Base-by-base conservation (phyloP, 208 protist species). In the Polymyxa betae region DNA sequence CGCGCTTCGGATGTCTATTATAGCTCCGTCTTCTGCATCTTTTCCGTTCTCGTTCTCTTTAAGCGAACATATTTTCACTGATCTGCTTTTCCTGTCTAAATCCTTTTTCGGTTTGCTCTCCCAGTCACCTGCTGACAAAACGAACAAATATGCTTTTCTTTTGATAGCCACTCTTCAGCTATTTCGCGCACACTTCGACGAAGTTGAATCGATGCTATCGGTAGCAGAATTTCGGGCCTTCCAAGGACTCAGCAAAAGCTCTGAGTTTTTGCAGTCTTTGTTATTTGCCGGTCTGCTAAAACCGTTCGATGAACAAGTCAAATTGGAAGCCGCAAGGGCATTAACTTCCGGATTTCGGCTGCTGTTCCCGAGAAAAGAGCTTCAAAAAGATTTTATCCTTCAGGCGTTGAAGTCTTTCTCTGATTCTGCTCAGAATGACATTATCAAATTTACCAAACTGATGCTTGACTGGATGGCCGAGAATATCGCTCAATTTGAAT, bases 71-170 rank as follows among this genome's bases (percentile, higher is more conserved):
- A 82, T 12, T 5, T 82, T 82, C n/a, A 35, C 10, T 43, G 72
- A 82, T 5, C 40, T 82, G 10, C n/a, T 82, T 82, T 16, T 20
- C n/a, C 72, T 82, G 35, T 82, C 72, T 16, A 82, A 82, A n/a
- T 5, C 24, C 24, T 60, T 60, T 60, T 60, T 60, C 24, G 49
- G 49, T 60, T 24, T 60, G 5, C 12, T 60, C 49, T 29, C 24
- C 49, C 24, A 5, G 24, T 5, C 49, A 5, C 72, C 72, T 5
- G 5, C 35, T 38, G 72, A 82, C 5, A 5, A 40, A n/a, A 5
- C 24, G 12, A 60, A 29, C 24, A 5, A 60, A 24, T 60, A 29
- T 24, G 5, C 40, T 82, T 82, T 82, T 43, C 72, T 82, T 82
- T 35, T 82, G 5, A 82, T 82, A 82, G 5, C 72, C 5, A 82